Conservation (phyloP, 225 moss, liverwort and hornwort genomes). For the Asterella californica region DNA sequence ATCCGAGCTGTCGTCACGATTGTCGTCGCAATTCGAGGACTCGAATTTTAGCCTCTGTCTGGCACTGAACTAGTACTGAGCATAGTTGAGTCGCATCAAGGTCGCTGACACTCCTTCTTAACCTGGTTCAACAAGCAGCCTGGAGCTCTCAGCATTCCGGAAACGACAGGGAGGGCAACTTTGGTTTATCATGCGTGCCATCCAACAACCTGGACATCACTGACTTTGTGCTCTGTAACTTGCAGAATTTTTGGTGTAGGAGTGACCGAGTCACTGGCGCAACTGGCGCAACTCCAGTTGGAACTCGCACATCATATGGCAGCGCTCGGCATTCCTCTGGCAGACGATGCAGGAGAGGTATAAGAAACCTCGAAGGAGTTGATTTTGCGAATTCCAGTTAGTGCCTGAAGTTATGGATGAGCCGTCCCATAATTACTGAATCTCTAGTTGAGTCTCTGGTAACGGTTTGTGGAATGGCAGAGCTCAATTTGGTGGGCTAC, state of each 20-base stretch:
- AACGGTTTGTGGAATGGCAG: conserved; percentile 17
- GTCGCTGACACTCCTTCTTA: not conserved
- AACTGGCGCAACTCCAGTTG: conserved; percentile 50
- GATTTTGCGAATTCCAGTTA: not conserved
- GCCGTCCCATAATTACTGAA: not conserved
- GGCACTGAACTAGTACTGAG: too few relatives aligned
- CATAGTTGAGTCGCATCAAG: not conserved
- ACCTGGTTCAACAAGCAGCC: not conserved
- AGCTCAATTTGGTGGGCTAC: conserved; percentile 28
- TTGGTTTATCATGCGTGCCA: not conserved
- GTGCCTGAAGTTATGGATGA: not conserved
- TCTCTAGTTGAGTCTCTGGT: not conserved
- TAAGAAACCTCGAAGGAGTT: not conserved
- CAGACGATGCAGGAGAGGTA: conserved; percentile 46
- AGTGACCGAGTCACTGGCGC: conserved; percentile 48
- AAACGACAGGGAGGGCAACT: not conserved
- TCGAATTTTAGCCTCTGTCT: not conserved
- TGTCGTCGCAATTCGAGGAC: not conserved
- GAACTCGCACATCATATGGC: conserved; percentile 45
- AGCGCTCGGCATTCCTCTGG: conserved; percentile 59
- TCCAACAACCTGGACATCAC: not conserved
- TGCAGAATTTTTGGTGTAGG: conserved; percentile 33
- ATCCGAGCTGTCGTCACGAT: not conserved
- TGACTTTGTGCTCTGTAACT: not conserved
- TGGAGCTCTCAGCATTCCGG: not conserved